Evolutionary conservation across 1,139 yeast species (phyloP).

Genomic region (Pichia sp.): DNA sequence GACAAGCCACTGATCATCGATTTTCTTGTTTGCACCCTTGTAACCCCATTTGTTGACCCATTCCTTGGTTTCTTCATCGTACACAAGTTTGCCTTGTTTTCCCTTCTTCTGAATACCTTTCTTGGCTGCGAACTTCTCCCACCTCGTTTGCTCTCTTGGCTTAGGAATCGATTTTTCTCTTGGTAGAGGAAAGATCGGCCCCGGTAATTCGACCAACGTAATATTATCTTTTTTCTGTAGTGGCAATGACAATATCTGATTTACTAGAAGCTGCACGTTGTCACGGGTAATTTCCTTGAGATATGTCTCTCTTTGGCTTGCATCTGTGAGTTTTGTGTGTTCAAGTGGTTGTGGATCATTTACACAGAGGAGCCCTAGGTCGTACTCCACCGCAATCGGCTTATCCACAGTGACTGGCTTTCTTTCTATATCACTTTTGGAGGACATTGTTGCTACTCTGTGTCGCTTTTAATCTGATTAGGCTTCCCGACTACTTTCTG

Average conservation of each 20-base stretch:
- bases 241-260: slow-evolving; percentile 87
- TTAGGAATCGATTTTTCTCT: slow-evolving; percentile 95
- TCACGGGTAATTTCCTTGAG: slow-evolving; percentile 77
- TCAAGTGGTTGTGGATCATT: slow-evolving; percentile 85
- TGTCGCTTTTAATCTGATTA: too few species aligned
- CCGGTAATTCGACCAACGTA: slow-evolving; percentile 83
- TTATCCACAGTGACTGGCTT: slow-evolving; percentile 85
- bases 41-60: slow-evolving; percentile 99
- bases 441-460: slow-evolving; percentile 12
- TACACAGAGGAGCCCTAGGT: slow-evolving; percentile 81
- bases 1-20: slow-evolving; percentile 92
- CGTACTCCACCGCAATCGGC: slow-evolving; percentile 79
- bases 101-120: slow-evolving; percentile 92
- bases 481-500: background rate
- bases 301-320: slow-evolving; percentile 57
- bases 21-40: slow-evolving; percentile 82
- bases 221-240: slow-evolving; percentile 69
- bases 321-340: slow-evolving; percentile 47
- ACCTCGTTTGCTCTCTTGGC: slow-evolving; percentile 85
- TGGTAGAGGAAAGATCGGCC: slow-evolving; percentile 77
- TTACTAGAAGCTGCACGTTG: slow-evolving; percentile 83
- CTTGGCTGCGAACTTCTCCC: slow-evolving; percentile 95
- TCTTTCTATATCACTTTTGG: slow-evolving; percentile 17
- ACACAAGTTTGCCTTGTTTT: slow-evolving; percentile 85
- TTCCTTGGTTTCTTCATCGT: slow-evolving; percentile 82